Percentiles rank a stretch among this genome's conserved stretches.
phyloP scores from a whole-genome alignment of 768 basidiomycete species.

The Podaxis pistillaris region DNA sequence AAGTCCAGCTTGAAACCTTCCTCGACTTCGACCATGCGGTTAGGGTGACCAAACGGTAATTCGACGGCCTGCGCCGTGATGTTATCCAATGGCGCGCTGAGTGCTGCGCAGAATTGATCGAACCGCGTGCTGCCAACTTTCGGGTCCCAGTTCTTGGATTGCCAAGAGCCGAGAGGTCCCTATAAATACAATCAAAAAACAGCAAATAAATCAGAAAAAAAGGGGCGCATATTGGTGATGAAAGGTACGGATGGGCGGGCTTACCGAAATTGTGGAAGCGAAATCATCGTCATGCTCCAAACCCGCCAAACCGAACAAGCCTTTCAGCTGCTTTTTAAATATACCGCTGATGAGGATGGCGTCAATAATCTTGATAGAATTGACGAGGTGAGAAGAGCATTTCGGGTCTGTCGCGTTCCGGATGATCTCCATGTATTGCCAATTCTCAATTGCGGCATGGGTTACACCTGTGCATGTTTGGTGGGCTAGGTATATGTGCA shows the following conservation, averaged over 20 bases:
- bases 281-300: conserved; percentile 79
- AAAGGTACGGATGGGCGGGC: conserved; percentile 21
- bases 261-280: conserved; percentile 63
- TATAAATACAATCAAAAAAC: neutral
- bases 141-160: conserved; percentile 87
- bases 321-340: conserved; percentile 57
- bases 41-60: conserved; percentile 47
- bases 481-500: neutral
- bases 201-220: neutral
- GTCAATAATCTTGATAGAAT: conserved; percentile 61
- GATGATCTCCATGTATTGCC: conserved; percentile 89
- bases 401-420: conserved; percentile 61
- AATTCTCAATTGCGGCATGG: conserved; percentile 76
- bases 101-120: conserved; percentile 63
- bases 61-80: conserved; percentile 27
- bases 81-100: conserved; percentile 45
- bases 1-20: conserved; percentile 53
- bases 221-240: no score
- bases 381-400: conserved; percentile 59
- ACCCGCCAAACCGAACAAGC: conserved; percentile 69
- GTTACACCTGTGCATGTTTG: conserved; percentile 59
- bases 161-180: conserved; percentile 69
- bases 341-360: conserved; percentile 47
- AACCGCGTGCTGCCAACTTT: conserved; percentile 58
- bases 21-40: conserved; percentile 45